Base-by-base conservation (phyloP, 441 rosid species). In the Populus hybrid region DNA sequence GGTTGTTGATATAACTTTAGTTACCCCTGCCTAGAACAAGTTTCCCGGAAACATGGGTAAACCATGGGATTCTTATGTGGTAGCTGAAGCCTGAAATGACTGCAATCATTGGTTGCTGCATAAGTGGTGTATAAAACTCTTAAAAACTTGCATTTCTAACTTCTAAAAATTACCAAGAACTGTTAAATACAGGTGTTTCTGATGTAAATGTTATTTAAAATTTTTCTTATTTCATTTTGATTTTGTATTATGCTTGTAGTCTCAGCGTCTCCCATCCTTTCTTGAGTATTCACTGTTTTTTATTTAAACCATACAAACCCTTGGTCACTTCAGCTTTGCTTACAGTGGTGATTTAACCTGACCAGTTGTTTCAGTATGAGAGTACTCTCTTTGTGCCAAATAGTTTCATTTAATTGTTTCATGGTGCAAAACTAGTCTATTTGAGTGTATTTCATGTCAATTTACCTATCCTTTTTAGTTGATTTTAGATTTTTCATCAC, bases 281-380 rank as follows among this genome's bases (percentile, higher is more conserved):
- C n/a, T n/a, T 4, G 20, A 45, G 42, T 38, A 38, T 38, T 38
- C 42, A 38, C 42, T 38, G 42, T 38, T 38, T 38, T 38, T 38
- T 38, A 38, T 38, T 38, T 38, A 38, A 38, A 38, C 42, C 42
- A 38, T 38, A 38, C 56, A 45, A 3, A 14, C 56, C 5, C 56
- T 3, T 45, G 56, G 56, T 45, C 56, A 4, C 56, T 45, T 45
- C 20, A 45, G 56, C 56, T 45, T 4, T 45, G 56, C 56, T 45
- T 45, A 45, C 56, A 3, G 6, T 45, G 56, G 56, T 45, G 56
- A 45, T 45, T 12, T 45, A 4, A 45, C 20, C 56, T 45, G 56
- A 45, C 56, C 16, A 45, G 56, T 45, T 45, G 56, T 45, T 45
- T 45, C 56, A 45, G 67, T 64, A 63, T 74, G 69, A 74, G n/a